Conservation (phyloP, 257 asterid genomes). For the Thymus quinquecostatus region DNA sequence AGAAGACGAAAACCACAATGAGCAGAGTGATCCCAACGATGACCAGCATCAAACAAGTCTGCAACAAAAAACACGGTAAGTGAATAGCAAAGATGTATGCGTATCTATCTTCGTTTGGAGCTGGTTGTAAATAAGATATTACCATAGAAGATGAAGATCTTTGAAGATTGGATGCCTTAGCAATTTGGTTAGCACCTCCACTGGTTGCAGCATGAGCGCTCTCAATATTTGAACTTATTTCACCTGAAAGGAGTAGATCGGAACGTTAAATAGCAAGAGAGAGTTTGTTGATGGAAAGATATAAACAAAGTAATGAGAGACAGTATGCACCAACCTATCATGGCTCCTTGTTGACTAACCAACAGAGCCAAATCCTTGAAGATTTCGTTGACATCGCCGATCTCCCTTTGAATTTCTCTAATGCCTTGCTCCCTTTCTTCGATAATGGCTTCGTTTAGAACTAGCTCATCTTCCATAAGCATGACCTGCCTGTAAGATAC, state of each 20-base stretch:
- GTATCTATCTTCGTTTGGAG: not conserved
- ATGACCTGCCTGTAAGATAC: slow-evolving; percentile 44
- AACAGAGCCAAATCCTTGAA: slow-evolving; percentile 61
- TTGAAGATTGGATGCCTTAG: slow-evolving; percentile 57
- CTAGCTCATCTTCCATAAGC: slow-evolving; percentile 46
- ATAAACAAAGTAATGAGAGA: not conserved
- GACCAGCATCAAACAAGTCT: slow-evolving; percentile 60
- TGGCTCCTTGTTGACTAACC: slow-evolving; percentile 57
- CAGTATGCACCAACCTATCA: slow-evolving; percentile 45
- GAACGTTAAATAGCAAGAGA: not conserved
- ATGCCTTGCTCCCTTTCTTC: slow-evolving; percentile 68
- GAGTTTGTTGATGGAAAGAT: not conserved
- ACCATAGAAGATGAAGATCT: slow-evolving; percentile 60
- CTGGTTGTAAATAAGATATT: slow-evolving; percentile 14
- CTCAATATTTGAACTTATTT: slow-evolving; percentile 52
- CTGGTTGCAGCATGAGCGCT: slow-evolving; percentile 49
- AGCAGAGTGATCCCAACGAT: slow-evolving; percentile 54
- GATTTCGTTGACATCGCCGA: slow-evolving; percentile 61
- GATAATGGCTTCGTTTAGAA: slow-evolving; percentile 55
- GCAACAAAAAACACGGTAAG: slow-evolving; percentile 28
- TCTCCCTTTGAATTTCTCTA: slow-evolving; percentile 55
- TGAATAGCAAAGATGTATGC: slow-evolving; percentile 1
- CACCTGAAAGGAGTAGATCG: slow-evolving; percentile 42
- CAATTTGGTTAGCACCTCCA: slow-evolving; percentile 50
- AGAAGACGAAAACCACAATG: slow-evolving; percentile 46